phyloP scores from a whole-genome alignment of 768 basidiomycete genomes.

The Xerocomellus amylosporus region DNA sequence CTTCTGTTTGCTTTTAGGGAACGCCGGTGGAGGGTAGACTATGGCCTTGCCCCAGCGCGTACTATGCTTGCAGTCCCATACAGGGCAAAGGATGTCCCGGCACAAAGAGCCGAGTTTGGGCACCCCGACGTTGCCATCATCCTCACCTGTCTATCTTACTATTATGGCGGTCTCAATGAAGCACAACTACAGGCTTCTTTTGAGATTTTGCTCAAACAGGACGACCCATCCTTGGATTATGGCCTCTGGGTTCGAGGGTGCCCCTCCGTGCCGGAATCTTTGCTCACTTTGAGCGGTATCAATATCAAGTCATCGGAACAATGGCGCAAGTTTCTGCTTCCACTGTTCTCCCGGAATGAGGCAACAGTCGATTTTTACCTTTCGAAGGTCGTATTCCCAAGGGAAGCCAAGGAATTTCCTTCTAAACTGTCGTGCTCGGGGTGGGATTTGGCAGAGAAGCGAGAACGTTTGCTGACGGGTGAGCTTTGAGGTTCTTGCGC shows the following conservation, averaged over 20 bases:
- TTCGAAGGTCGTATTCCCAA: slow-evolving; percentile 38
- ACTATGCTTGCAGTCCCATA: slow-evolving; percentile 39
- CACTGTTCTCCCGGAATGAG: slow-evolving; percentile 27
- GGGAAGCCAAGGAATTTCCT: slow-evolving; percentile 36
- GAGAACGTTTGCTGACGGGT: slow-evolving; percentile 13
- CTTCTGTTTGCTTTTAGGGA: slow-evolving; percentile 32
- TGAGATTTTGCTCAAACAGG: slow-evolving; percentile 4
- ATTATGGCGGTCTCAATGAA: slow-evolving; percentile 15
- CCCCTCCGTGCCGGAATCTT: not conserved
- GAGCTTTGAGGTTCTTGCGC: not conserved
- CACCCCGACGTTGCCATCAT: slow-evolving; percentile 37
- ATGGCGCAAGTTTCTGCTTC: slow-evolving; percentile 23
- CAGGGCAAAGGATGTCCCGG: slow-evolving; percentile 38
- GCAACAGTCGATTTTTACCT: slow-evolving; percentile 38
- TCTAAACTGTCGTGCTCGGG: slow-evolving; percentile 34
- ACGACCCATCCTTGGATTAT: slow-evolving; percentile 25
- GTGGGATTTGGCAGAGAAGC: slow-evolving; percentile 37
- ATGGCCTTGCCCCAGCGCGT: slow-evolving; percentile 32
- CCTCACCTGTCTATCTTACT: slow-evolving; percentile 38
- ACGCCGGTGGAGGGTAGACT: slow-evolving; percentile 40
- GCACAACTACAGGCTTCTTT: not conserved
- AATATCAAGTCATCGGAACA: slow-evolving; percentile 34
- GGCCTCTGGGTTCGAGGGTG: not conserved
- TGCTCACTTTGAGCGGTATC: slow-evolving; percentile 35
- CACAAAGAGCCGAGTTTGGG: slow-evolving; percentile 38